Base-by-base conservation (phyloP, 179 eudicot genomes). In the Nepenthes alata region DNA sequence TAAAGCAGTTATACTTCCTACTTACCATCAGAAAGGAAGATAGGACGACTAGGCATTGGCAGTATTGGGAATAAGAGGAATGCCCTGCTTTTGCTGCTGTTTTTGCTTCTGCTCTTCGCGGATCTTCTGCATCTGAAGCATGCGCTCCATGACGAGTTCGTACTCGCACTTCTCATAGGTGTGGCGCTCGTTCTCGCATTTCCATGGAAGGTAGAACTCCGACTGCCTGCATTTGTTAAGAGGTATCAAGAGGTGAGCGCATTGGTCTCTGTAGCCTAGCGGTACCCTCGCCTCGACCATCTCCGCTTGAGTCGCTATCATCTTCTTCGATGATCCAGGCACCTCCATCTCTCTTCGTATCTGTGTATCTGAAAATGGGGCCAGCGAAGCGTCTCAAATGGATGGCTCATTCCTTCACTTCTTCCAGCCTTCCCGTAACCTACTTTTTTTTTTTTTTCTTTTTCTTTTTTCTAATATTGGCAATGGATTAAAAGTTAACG, bases 141-240 rank as follows among this genome's bases (percentile, higher is more conserved):
- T 93, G 6, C 98, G 75, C 56, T 93, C 98, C 98, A 93, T 93
- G 52, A 93, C 93, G 53, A 93, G 98, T 75, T 93, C 98, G 75
- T 93, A 93, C 78, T 83, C 90, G 73, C 98, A 93, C 79, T 93
- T 93, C 81, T 93, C 98, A 59, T 91, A 91, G 37, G 73, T 8
- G 68, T 93, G 98, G 68, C 96, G 89, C 70, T 93, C 87, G 55
- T 75, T 60, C 72, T 79, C 90, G 70, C 98, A 93, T 73, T 89
- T 93, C 98, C 98, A 93, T 0, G 98, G 96, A 1, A 93, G 82
- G 44, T 75, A 93, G 50, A 83, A 68, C 86, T 93, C 96, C 1
- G 89, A 47, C 13, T 81, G 95, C 15, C 98, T 77, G 79, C 98
- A 91, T 70, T 91, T 93, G 83, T 93, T 89, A 67, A 93, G 88